A percentile compares a stretch with the other conserved stretches of the same genome.
These are phyloP conservation scores for Phytopythium litorale DNA, from an alignment of 352 stramenopile genomes.

Conservation along the genomic window DNA sequence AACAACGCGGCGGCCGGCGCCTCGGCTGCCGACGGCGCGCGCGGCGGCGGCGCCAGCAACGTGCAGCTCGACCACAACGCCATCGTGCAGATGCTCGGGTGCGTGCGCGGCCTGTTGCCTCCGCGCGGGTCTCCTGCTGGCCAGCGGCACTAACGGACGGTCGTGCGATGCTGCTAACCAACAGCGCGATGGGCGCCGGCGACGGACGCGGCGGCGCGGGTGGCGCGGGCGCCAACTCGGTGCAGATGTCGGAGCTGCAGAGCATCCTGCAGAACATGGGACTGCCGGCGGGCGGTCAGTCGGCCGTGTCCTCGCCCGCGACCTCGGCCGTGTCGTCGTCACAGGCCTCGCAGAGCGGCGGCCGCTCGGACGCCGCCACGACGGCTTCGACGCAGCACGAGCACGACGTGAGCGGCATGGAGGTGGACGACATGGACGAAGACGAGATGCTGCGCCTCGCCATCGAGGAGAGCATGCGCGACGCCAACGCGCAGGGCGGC, in stretches of 20 bases:
- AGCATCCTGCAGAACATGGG: conserved; percentile 89
- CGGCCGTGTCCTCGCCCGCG: conserved; percentile 62
- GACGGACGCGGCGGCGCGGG: conserved; percentile 38
- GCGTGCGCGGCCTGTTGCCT: neutral
- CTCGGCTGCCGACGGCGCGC: conserved; percentile 18
- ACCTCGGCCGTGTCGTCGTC: conserved; percentile 75
- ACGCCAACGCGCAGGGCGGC: conserved; percentile 41
- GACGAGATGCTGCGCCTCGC: conserved; percentile 81
- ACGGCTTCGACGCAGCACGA: conserved; percentile 72
- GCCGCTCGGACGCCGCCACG: conserved; percentile 62
- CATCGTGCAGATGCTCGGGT: conserved; percentile 91
- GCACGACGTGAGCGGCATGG: conserved; percentile 74
- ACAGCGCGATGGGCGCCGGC: conserved; percentile 67
- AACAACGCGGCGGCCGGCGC: conserved; percentile 66
- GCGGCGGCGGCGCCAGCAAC: conserved; percentile 38
- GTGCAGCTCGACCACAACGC: conserved; percentile 87
- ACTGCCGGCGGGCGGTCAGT: conserved; percentile 58
- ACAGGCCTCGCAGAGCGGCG: conserved; percentile 63
- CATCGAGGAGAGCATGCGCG: conserved; percentile 87
- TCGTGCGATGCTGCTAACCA: neutral
- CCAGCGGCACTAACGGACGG: neutral
- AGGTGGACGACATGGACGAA: conserved; percentile 86
- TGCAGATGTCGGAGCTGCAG: conserved; percentile 86
- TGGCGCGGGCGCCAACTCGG: conserved; percentile 34
- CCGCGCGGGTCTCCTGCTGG: neutral